phyloP scores from a whole-genome alignment of 768 basidiomycete species.

The Rhizopogon vinicolor region DNA sequence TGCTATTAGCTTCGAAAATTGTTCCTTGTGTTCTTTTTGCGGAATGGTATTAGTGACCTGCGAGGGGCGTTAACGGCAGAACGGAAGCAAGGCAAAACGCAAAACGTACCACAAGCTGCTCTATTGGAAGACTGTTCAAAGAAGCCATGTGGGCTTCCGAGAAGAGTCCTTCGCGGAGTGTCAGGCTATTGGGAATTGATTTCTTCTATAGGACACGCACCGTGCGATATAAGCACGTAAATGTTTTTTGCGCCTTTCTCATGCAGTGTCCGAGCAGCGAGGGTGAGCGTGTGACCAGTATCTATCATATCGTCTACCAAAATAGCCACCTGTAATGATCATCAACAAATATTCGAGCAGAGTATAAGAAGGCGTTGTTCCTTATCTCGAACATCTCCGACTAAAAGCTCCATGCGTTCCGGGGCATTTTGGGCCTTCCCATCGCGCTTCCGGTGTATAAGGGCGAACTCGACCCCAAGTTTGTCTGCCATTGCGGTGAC shows the following conservation, averaged over 20 bases:
- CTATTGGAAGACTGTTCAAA: slow-evolving; percentile 70
- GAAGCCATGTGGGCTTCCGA: slow-evolving; percentile 69
- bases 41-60: slow-evolving; percentile 96
- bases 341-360: neutral
- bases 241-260: slow-evolving; percentile 88
- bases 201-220: slow-evolving; percentile 34
- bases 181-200: slow-evolving; percentile 4
- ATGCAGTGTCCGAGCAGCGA: slow-evolving; percentile 81
- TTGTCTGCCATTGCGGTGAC: slow-evolving; percentile 95
- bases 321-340: slow-evolving; percentile 65
- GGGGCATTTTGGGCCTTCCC: slow-evolving; percentile 59
- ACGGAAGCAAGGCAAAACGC: neutral
- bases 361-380: slow-evolving; percentile 28
- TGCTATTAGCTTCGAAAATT: slow-evolving; percentile 74
- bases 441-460: slow-evolving; percentile 89
- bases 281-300: slow-evolving; percentile 81
- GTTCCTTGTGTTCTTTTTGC: slow-evolving; percentile 60
- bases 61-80: neutral
- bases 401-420: slow-evolving; percentile 88
- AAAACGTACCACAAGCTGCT: slow-evolving; percentile 74
- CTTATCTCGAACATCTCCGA: slow-evolving; percentile 92
- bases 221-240: slow-evolving; percentile 90
- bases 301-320: slow-evolving; percentile 99
- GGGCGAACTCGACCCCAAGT: slow-evolving; percentile 89
- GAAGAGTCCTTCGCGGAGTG: slow-evolving; percentile 54